Conservation (phyloP, 2,329 filamentous ascomycete genomes). For the Cordyceps farinosa region DNA sequence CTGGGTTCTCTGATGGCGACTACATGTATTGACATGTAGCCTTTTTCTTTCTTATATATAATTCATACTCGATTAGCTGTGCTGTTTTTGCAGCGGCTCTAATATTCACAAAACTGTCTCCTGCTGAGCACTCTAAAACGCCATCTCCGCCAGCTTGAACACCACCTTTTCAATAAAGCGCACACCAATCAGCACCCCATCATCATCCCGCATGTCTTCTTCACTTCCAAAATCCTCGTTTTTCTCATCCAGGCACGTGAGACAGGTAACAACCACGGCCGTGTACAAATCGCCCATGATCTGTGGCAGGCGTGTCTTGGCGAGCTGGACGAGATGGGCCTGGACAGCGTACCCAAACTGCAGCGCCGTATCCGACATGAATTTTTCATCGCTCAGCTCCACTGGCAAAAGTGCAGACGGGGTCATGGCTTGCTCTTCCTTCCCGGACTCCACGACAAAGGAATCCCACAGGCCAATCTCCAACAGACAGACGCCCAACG, state of each 20-base stretch:
- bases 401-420: background rate
- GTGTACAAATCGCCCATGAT: background rate
- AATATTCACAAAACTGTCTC: no score
- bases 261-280: background rate
- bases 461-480: conserved; percentile 41
- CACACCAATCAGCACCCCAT: background rate
- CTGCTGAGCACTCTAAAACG: no score
- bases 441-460: conserved; percentile 26
- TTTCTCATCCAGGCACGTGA: background rate
- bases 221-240: background rate
- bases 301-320: background rate
- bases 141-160: background rate
- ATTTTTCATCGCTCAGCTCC: background rate
- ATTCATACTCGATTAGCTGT: no score
- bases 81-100: no score
- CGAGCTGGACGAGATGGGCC: background rate
- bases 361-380: background rate
- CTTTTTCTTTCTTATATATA: no score
- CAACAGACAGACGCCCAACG: conserved; percentile 40
- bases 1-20: no score
- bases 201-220: background rate
- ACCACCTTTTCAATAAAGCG: background rate
- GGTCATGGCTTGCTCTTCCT: background rate
- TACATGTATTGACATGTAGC: no score
- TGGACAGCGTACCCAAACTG: background rate